Conservation (phyloP, 2,329 filamentous ascomycete genomes). For the Fusarium longipes region DNA sequence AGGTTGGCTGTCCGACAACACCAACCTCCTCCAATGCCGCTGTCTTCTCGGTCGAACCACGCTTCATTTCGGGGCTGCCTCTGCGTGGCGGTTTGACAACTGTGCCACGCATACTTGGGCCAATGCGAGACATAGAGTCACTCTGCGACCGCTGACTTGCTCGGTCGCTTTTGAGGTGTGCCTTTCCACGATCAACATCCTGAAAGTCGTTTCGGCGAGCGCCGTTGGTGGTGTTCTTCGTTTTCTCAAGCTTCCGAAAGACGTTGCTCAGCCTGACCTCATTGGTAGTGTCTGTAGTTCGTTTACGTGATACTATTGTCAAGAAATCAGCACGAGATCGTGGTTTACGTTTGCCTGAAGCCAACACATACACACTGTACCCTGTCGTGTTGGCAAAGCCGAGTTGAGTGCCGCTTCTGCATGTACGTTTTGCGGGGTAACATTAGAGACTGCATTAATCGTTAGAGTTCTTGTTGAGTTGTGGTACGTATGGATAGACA, state of each 20-base stretch:
- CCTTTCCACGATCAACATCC: constrained; percentile 1
- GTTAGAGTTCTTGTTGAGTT: neutral
- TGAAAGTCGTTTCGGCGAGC: constrained; percentile 11
- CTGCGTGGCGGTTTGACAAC: constrained; percentile 2
- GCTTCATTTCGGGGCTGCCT: constrained; percentile 13
- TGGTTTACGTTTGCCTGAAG: neutral
- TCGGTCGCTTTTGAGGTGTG: constrained; percentile 12
- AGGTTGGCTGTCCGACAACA: neutral
- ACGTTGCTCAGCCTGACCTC: constrained; percentile 52
- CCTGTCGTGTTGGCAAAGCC: constrained; percentile 14
- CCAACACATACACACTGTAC: constrained; percentile 30
- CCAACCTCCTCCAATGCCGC: constrained; percentile 3
- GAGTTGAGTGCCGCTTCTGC: neutral
- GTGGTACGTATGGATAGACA: neutral
- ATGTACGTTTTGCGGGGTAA: neutral
- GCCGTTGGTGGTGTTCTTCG: constrained; percentile 1
- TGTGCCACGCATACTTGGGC: constrained; percentile 4
- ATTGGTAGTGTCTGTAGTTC: constrained; percentile 34
- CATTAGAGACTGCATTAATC: constrained; percentile 6
- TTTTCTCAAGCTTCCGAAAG: constrained; percentile 24
- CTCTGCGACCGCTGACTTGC: neutral
- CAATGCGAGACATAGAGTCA: neutral
- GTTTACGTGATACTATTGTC: constrained; percentile 34
- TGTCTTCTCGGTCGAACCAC: constrained; percentile 3
- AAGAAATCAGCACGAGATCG: constrained; percentile 3